These are phyloP conservation scores for Thielaviopsis cerberus DNA, from an alignment of 2,329 filamentous ascomycete species.

Conservation along the genomic window DNA sequence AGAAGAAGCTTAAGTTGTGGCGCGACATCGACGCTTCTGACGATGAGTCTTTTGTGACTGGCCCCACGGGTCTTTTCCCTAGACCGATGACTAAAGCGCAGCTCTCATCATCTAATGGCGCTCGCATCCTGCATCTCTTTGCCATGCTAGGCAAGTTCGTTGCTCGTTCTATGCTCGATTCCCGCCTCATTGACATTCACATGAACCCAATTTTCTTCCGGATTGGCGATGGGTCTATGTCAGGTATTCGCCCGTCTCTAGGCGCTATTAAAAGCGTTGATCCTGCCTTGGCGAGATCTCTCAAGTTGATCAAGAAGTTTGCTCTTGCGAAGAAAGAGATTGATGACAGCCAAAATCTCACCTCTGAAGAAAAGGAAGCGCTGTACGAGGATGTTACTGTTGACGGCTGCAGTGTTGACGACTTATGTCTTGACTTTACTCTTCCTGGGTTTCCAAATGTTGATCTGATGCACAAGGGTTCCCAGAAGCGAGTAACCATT, in stretches of 20 bases:
- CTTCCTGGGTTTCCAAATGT: slow-evolving; percentile 78
- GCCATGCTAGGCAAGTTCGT: slow-evolving; percentile 93
- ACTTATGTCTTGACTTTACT: slow-evolving; percentile 84
- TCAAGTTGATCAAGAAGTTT: slow-evolving; percentile 77
- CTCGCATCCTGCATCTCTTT: slow-evolving; percentile 74
- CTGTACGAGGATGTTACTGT: slow-evolving; percentile 53
- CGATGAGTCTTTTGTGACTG: slow-evolving; percentile 65
- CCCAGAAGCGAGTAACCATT: slow-evolving; percentile 60
- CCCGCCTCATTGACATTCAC: slow-evolving; percentile 88
- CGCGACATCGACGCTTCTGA: slow-evolving; percentile 66
- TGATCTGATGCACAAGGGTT: slow-evolving; percentile 59
- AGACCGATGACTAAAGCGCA: slow-evolving; percentile 73
- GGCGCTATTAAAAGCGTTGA: slow-evolving; percentile 83
- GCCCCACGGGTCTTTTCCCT: slow-evolving; percentile 72
- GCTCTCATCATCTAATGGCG: slow-evolving; percentile 55
- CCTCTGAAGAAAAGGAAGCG: slow-evolving; percentile 48
- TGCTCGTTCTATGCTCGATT: slow-evolving; percentile 93
- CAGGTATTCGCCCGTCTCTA: slow-evolving; percentile 59
- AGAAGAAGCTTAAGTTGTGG: slow-evolving; percentile 95
- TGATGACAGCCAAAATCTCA: slow-evolving; percentile 49
- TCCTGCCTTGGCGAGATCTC: slow-evolving; percentile 62
- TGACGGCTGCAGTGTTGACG: slow-evolving; percentile 62
- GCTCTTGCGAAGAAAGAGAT: slow-evolving; percentile 65
- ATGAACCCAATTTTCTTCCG: slow-evolving; percentile 98
- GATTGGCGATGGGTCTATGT: slow-evolving; percentile 51